Evolutionary conservation across 208 protist genomes (phyloP), one percentile per base, ranked within the genome.

Genomic region (Herpetomonas tarakana): DNA sequence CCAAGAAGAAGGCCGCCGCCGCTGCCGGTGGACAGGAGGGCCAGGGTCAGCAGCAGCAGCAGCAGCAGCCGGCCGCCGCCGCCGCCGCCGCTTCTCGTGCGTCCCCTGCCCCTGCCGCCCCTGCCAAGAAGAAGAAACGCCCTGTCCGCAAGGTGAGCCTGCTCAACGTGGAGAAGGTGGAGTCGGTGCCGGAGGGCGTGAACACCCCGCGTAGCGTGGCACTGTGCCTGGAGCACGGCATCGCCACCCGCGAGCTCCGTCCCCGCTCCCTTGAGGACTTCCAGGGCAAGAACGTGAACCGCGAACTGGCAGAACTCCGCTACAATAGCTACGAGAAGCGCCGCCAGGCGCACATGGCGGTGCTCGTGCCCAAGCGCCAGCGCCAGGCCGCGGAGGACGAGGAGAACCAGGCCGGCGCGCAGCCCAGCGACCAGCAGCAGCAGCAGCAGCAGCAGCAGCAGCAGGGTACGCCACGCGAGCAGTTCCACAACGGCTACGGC

Each of bases 151-250:
- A 56, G 14, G 76, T 87, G 35, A 83, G 51, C 58, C 30, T 89
- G 16, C 46, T 30, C 6, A 90, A 87, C 45, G 74, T 92, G 60
- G 76, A 86, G 52, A 52, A 39, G 3, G 61, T 70, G 11, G 47
- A 60, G 21, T 66, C 72, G 18, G 58, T 86, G 19, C 38, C 65
- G 28, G 74, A 74, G 67, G 81, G 75, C 29, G 76, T 95, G 19
- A 92, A 87, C 76, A 92, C 77, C 11, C 85, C 85, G 11, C 71
- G 81, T 58, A 92, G 83, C 58, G 19, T 88, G 6, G 57, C 60
- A 2, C 60, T 85, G 4, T 95, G 88, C 59, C 50, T 75, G 14
- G 50, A 84, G 57, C 56, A 78, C 59, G 76, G 62, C 24, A 73
- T 95, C 29, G 73, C 78, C 51, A 71, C 85, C 0, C 12, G 27